These are phyloP conservation scores for Cystobasidiaceae sp. DNA, from an alignment of 1,284 basidiomycete species.

Conservation along the genomic window DNA sequence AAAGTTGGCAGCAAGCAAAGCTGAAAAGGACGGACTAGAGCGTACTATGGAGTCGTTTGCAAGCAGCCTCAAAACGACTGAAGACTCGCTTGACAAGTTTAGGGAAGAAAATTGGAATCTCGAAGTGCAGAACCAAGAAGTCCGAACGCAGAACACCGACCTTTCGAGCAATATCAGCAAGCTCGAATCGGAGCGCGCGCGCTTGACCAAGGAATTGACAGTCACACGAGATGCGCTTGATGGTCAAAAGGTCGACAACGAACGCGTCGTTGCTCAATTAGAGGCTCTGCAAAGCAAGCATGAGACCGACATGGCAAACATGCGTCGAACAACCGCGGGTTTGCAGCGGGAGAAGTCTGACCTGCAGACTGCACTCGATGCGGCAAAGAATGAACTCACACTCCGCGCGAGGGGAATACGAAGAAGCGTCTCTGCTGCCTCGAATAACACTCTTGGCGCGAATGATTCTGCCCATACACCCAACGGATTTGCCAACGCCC, in stretches of 20 bases:
- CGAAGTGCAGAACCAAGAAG: slow-evolving; percentile 84
- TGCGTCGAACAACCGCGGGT: slow-evolving; percentile 78
- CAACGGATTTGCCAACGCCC: slow-evolving; percentile 57
- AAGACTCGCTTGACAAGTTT: slow-evolving; percentile 65
- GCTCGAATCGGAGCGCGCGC: slow-evolving; percentile 74
- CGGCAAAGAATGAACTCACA: slow-evolving; percentile 64
- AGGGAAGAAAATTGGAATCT: slow-evolving; percentile 99
- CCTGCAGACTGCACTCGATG: slow-evolving; percentile 68
- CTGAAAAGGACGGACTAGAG: slow-evolving; percentile 76
- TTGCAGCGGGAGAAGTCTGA: slow-evolving; percentile 88
- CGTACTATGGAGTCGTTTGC: slow-evolving; percentile 63
- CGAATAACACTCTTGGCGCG: slow-evolving; percentile 15
- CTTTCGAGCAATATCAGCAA: slow-evolving; percentile 63
- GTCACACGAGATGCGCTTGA: slow-evolving; percentile 71
- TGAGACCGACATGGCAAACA: slow-evolving; percentile 82
- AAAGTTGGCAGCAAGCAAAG: slow-evolving; percentile 74
- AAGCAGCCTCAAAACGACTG: slow-evolving; percentile 65
- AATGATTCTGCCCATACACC: slow-evolving; percentile 32
- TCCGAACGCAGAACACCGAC: slow-evolving; percentile 65
- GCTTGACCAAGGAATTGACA: slow-evolving; percentile 68
- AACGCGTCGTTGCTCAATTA: slow-evolving; percentile 61
- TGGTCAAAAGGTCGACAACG: slow-evolving; percentile 77
- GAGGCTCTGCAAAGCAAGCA: slow-evolving; percentile 82
- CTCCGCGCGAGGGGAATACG: slow-evolving; percentile 34
- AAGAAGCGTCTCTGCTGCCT: slow-evolving; percentile 34